Conservation (phyloP, 1,139 yeast species). For the Saccharomyces hybrid region DNA sequence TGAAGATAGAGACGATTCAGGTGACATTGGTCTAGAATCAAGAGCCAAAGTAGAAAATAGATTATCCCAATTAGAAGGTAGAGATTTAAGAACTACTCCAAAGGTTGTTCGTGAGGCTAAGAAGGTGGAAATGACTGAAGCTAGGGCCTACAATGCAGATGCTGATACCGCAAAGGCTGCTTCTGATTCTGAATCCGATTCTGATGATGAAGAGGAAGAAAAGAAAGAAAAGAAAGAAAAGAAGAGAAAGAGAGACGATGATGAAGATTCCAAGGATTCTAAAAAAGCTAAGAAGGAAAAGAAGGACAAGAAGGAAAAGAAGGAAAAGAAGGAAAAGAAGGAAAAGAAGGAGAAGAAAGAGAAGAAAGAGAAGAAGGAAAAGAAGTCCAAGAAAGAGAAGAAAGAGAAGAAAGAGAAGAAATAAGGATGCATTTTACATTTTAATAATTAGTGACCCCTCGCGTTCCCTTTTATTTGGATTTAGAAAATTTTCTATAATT, state of each 20-base stretch:
- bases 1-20: slow-evolving; percentile 93
- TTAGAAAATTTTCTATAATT: not conserved
- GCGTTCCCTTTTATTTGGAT: not conserved
- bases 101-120: slow-evolving; percentile 67
- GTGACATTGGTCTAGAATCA: slow-evolving; percentile 86
- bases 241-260: slow-evolving; percentile 34
- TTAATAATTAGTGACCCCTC: slow-evolving; percentile 2
- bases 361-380: slow-evolving; percentile 33
- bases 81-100: slow-evolving; percentile 77
- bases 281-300: slow-evolving; percentile 36
- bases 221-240: slow-evolving; percentile 31
- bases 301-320: slow-evolving; percentile 37
- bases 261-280: slow-evolving; percentile 36
- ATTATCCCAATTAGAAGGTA: slow-evolving; percentile 91
- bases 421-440: slow-evolving; percentile 1
- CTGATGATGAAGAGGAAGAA: slow-evolving; percentile 35
- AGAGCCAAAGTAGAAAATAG: slow-evolving; percentile 93
- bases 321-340: slow-evolving; percentile 39
- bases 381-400: slow-evolving; percentile 34
- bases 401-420: slow-evolving; percentile 12
- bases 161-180: slow-evolving; percentile 58
- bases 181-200: slow-evolving; percentile 43
- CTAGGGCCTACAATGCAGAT: slow-evolving; percentile 86
- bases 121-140: slow-evolving; percentile 76
- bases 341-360: slow-evolving; percentile 43